phyloP scores from a whole-genome alignment of 768 basidiomycete species.

The Mycena indigotica region DNA sequence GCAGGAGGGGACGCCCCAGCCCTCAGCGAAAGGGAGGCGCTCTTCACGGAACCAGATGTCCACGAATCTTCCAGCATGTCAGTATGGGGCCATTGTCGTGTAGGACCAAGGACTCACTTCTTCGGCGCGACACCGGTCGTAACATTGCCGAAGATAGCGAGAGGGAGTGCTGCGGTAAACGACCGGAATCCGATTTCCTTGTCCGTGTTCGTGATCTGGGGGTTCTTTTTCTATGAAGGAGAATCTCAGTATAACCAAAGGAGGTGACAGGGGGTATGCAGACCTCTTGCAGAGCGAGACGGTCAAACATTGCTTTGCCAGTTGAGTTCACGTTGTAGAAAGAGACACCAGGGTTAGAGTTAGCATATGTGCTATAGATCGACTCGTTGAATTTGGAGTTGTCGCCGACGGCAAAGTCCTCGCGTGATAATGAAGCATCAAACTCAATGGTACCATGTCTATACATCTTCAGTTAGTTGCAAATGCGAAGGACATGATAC shows the following conservation, averaged over 20 bases:
- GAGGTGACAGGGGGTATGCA: too few species aligned
- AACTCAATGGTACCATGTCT: constrained; percentile 23
- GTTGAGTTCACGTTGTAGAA: constrained; percentile 23
- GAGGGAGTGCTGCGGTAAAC: constrained; percentile 14
- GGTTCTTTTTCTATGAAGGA: constrained; percentile 21
- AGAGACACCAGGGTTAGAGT: constrained; percentile 20
- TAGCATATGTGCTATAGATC: constrained; percentile 20
- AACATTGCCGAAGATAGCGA: constrained; percentile 20
- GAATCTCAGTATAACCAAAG: too few species aligned
- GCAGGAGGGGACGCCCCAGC: constrained; percentile 11
- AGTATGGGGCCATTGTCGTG: neutral
- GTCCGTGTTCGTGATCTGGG: constrained; percentile 19
- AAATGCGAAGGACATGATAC: neutral
- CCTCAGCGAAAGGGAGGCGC: constrained; percentile 19
- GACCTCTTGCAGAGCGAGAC: constrained; percentile 17
- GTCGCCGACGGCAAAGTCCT: constrained; percentile 20
- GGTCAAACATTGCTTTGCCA: constrained; percentile 12
- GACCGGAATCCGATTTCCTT: constrained; percentile 20
- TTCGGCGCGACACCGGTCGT: constrained; percentile 21
- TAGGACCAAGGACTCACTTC: neutral
- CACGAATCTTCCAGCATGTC: constrained; percentile 13
- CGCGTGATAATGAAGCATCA: constrained; percentile 22
- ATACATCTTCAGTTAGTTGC: neutral
- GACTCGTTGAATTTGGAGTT: constrained; percentile 21
- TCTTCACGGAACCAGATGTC: constrained; percentile 24